These are phyloP conservation scores for Panellus pusillus DNA, from an alignment of 768 basidiomycete genomes.

Conservation along the genomic window DNA sequence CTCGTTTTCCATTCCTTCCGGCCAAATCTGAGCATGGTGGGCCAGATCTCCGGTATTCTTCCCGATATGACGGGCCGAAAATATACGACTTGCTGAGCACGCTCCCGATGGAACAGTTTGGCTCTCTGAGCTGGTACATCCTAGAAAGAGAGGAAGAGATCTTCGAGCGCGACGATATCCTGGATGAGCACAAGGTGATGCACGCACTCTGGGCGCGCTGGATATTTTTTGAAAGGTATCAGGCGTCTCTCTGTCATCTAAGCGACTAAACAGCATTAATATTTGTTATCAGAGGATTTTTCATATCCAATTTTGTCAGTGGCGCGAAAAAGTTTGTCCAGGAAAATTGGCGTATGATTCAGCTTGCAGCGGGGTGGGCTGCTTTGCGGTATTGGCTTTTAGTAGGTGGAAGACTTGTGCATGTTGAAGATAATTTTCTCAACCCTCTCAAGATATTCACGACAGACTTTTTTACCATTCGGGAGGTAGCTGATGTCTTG, in stretches of 20 bases:
- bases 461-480: slow-evolving; percentile 52
- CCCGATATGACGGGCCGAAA: slow-evolving; percentile 63
- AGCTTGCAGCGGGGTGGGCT: slow-evolving; percentile 65
- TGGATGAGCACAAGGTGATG: slow-evolving; percentile 78
- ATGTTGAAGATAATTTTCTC: not conserved
- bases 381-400: slow-evolving; percentile 63
- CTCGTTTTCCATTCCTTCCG: slow-evolving; percentile 51
- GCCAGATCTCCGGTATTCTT: slow-evolving; percentile 53
- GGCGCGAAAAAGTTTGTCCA: slow-evolving; percentile 57
- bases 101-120: slow-evolving; percentile 60
- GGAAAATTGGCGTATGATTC: slow-evolving; percentile 66
- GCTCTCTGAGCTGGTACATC: slow-evolving; percentile 67
- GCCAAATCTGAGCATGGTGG: slow-evolving; percentile 47
- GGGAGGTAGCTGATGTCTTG: slow-evolving; percentile 51
- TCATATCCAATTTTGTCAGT: slow-evolving; percentile 54
- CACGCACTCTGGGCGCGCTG: slow-evolving; percentile 35
- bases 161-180: slow-evolving; percentile 67
- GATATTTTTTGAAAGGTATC: not conserved
- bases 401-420: slow-evolving; percentile 35
- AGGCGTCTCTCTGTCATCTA: too few species aligned
- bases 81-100: slow-evolving; percentile 65
- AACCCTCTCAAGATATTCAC: slow-evolving; percentile 47
- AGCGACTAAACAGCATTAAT: too few species aligned
- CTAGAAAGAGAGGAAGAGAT: slow-evolving; percentile 76
- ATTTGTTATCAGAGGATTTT: slow-evolving; percentile 41